Percentiles rank a stretch among this genome's conserved stretches.
Conservation (phyloP, 192 early-diverging fungal genomes). For the Helicostylum pulchrum region DNA sequence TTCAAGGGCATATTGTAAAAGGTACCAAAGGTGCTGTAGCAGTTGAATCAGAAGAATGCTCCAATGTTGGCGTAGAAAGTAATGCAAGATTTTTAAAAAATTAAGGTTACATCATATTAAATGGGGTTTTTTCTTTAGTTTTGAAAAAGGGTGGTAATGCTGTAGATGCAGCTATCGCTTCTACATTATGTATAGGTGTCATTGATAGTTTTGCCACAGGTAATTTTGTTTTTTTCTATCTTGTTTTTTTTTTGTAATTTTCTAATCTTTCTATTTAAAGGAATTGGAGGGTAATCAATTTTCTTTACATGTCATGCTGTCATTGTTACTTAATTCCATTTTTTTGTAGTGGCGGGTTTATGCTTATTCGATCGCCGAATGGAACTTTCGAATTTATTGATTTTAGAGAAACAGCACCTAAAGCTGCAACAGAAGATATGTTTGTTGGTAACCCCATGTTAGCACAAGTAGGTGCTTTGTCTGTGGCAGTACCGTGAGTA, state of each 20-base stretch:
- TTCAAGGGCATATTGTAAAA: constrained; percentile 24
- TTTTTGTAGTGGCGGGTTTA: constrained; percentile 77
- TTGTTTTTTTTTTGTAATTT: not conserved
- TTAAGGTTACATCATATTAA: not conserved
- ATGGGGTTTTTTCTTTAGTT: constrained; percentile 29
- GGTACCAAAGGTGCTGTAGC: constrained; percentile 64
- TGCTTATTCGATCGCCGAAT: constrained; percentile 69
- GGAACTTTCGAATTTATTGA: constrained; percentile 70
- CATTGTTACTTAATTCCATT: not conserved
- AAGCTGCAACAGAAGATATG: constrained; percentile 73
- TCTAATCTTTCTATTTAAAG: constrained; percentile 1
- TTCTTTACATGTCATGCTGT: not conserved
- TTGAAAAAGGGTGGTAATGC: constrained; percentile 88
- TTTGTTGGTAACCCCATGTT: constrained; percentile 66
- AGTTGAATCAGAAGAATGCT: constrained; percentile 65
- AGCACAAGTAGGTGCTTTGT: constrained; percentile 69
- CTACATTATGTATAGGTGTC: constrained; percentile 83
- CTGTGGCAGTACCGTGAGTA: constrained; percentile 74
- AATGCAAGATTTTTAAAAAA: not conserved
- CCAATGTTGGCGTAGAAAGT: constrained; percentile 64
- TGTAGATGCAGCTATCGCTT: constrained; percentile 85
- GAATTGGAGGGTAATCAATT: constrained; percentile 65
- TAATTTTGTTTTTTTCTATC: not conserved
- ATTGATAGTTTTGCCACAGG: constrained; percentile 86
- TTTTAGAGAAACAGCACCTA: constrained; percentile 85